These are phyloP conservation scores for Hymenoscyphus scutula DNA, from an alignment of 2,329 filamentous ascomycete genomes.

Conservation along the genomic window DNA sequence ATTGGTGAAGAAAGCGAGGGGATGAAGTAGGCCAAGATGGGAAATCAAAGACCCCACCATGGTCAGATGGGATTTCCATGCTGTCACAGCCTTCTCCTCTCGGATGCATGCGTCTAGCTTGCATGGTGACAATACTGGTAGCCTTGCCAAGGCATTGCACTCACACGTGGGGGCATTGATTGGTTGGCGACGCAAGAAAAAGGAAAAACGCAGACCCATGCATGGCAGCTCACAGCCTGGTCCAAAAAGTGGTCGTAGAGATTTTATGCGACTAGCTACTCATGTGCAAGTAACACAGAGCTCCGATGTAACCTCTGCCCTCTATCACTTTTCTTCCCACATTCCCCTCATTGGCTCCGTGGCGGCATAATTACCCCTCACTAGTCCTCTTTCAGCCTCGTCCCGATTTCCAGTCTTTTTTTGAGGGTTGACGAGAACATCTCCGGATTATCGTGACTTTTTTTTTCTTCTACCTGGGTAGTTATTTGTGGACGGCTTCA, in stretches of 20 bases:
- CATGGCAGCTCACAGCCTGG: not conserved
- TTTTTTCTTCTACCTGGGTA: too few relatives aligned
- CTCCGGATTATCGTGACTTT: not conserved
- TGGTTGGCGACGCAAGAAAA: constrained; percentile 8
- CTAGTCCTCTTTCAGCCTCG: constrained; percentile 11
- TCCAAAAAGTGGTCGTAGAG: not conserved
- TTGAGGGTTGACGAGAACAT: not conserved
- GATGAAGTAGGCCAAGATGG: not conserved
- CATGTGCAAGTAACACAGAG: not conserved
- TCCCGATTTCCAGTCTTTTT: not conserved
- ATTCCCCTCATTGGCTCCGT: not conserved
- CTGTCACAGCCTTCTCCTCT: not conserved
- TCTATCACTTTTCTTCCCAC: not conserved
- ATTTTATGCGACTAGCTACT: not conserved
- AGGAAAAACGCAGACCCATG: not conserved
- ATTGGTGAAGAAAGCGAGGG: not conserved
- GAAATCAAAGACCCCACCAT: not conserved
- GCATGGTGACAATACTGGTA: constrained; percentile 1
- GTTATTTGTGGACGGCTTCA: not conserved
- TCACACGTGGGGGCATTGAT: constrained; percentile 13
- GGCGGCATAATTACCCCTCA: constrained; percentile 12
- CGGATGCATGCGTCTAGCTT: constrained; percentile 1
- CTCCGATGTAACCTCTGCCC: not conserved
- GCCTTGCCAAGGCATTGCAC: constrained; percentile 6
- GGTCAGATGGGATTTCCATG: too few relatives aligned